A percentile compares a stretch with the other conserved stretches of the same genome.
Evolutionary conservation across 164 flowering plant genomes (phyloP).

Genomic region (Warburgia ugandensis): DNA sequence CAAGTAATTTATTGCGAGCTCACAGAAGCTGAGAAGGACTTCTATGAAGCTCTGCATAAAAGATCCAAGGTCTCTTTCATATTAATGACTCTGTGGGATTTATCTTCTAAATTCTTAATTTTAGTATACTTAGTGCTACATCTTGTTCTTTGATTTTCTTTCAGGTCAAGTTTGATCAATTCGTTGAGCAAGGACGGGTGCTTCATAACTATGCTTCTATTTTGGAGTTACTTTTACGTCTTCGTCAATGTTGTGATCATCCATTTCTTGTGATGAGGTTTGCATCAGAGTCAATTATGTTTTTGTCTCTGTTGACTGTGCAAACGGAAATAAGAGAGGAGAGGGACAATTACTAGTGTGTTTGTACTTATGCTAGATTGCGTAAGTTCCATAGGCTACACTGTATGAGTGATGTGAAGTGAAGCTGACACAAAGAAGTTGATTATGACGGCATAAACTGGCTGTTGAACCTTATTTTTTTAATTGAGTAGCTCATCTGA

Average conservation of each 20-base stretch:
- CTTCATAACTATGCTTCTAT: constrained; percentile 98
- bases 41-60: constrained; percentile 87
- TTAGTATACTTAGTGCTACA: neutral
- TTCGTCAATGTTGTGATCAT: constrained; percentile 99
- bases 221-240: constrained; percentile 93
- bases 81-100: neutral
- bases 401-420: no score
- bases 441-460: no score
- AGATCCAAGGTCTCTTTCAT: constrained; percentile 95
- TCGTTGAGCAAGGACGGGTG: constrained; percentile 96
- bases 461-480: no score
- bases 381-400: no score
- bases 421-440: no score
- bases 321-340: neutral
- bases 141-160: neutral
- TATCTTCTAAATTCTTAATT: neutral
- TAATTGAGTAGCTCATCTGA: no score
- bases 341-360: neutral
- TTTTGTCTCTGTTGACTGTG: neutral
- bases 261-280: constrained; percentile 99
- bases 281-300: neutral
- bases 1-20: constrained; percentile 82
- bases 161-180: constrained; percentile 95
- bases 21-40: constrained; percentile 82
- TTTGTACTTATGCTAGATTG: no score